Base-by-base conservation (phyloP, 768 basidiomycete genomes). In the Chalciporus sphaerocephalus region DNA sequence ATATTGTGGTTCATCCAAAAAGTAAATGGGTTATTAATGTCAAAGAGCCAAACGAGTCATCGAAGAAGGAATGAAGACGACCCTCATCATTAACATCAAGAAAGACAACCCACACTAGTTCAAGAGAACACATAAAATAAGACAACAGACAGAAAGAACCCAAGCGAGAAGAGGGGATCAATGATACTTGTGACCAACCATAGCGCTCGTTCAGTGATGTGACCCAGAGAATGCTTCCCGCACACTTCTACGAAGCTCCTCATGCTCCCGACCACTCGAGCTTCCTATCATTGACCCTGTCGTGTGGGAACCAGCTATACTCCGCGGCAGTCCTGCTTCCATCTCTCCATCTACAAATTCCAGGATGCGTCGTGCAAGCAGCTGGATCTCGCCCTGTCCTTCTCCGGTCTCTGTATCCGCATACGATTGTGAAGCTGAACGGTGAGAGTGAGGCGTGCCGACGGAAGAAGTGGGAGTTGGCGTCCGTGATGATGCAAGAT, bases 331-430 rank as follows among this genome's bases (percentile, higher is more conserved):
- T 28, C 75, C 64, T 7, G 73, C 76, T 23, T 87, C 86, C 1
- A 72, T 59, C 38, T 87, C 87, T 21, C 80, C 80, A 33, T 95
- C 91, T 15, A 92, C 83, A 55, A 92, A 80, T 56, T 94, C 92
- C 43, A 94, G 68, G 41, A 96, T 96, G 52, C 91, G 79, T 36
- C 85, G 74, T 7, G 87, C 84, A 35, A 98, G 78, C 21, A 85
- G 71, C 51, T 90, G 85, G 52, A 98, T 97, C 70, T 97, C 95
- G 28, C 87, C 84, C 53, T 89, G 87, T 7, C 93, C 93, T 47
- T 93, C 90, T 2, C 83, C 89, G 2, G 83, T 81, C 33, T 90
- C 87, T 13, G 88, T 90, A 34, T 86, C 90, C 47, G 85, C 85
- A 55, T 87, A 85, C 30, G 87, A 89, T 45, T 83, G 83, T 25